Evolutionary conservation across 345 rosid genomes (phyloP).

Genomic region (Gossypium stocksii): DNA sequence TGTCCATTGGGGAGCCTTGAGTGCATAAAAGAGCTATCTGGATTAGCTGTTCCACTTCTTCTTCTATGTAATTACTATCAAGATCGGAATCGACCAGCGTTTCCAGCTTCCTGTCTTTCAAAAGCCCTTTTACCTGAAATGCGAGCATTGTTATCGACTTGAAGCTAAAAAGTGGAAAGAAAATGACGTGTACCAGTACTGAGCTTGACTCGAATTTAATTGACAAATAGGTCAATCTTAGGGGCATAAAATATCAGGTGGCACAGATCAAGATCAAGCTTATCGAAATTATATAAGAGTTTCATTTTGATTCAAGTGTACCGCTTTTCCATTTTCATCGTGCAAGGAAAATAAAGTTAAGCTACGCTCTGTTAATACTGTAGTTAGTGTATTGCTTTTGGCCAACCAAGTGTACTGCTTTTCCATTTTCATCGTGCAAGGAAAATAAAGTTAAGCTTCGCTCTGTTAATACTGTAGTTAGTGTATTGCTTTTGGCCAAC

Average conservation of each 20-base stretch:
- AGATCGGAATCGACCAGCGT: slow-evolving; percentile 66
- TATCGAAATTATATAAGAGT: neutral
- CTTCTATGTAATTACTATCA: slow-evolving; percentile 46
- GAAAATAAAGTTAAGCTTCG: too few relatives aligned
- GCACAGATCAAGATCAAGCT: neutral
- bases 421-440: too few relatives aligned
- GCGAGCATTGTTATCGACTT: neutral
- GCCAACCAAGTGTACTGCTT: neutral
- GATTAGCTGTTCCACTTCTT: slow-evolving; percentile 76
- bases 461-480: too few relatives aligned
- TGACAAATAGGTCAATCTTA: neutral
- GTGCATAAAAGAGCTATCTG: slow-evolving; percentile 88
- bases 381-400: neutral
- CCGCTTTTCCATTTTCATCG: too few relatives aligned
- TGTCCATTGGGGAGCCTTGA: slow-evolving; percentile 68
- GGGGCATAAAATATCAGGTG: neutral
- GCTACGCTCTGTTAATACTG: too few relatives aligned
- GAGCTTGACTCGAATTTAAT: neutral
- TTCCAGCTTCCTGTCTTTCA: slow-evolving; percentile 72
- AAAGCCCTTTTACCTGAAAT: slow-evolving; percentile 83
- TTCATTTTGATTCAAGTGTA: neutral
- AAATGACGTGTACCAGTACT: neutral
- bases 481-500: slow-evolving; percentile 7
- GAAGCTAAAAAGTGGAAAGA: neutral
- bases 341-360: too few relatives aligned